A percentile compares a stretch with the other conserved stretches of the same genome.
These are phyloP conservation scores for Thielaviopsis ethacetica DNA, from an alignment of 2,329 filamentous ascomycete genomes.

Conservation along the genomic window DNA sequence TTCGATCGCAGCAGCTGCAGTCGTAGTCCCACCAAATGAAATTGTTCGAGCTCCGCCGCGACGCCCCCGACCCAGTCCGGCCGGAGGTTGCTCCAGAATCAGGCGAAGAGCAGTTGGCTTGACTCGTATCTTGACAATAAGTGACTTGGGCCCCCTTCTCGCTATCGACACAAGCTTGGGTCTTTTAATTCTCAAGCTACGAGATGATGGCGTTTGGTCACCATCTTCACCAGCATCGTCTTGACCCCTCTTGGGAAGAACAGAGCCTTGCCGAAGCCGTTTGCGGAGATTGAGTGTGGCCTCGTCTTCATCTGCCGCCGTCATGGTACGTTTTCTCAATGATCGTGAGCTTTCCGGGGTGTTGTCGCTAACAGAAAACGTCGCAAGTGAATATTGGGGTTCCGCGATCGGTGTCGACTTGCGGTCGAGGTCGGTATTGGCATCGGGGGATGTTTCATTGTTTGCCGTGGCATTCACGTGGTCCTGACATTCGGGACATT, in stretches of 20 bases:
- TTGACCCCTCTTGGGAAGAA: slow-evolving; percentile 15
- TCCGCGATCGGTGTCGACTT: not conserved
- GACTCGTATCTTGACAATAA: slow-evolving; percentile 43
- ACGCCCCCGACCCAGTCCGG: slow-evolving; percentile 2
- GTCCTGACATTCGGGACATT: slow-evolving; percentile 32
- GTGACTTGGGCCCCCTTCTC: slow-evolving; percentile 19
- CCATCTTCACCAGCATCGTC: slow-evolving; percentile 19
- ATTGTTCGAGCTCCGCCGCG: slow-evolving; percentile 3
- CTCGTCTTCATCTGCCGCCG: slow-evolving; percentile 10
- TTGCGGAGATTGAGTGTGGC: slow-evolving; percentile 5
- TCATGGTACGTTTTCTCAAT: slow-evolving; percentile 10
- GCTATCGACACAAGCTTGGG: slow-evolving; percentile 2
- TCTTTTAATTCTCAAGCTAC: slow-evolving; percentile 8
- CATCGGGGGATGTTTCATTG: not conserved
- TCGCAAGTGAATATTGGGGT: not conserved
- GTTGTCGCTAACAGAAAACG: not conserved
- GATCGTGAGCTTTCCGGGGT: slow-evolving; percentile 2
- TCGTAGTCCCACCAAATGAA: not conserved
- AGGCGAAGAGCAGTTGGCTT: slow-evolving; percentile 41
- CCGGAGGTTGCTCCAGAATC: slow-evolving; percentile 26
- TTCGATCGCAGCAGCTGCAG: slow-evolving; percentile 1
- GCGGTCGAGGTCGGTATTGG: not conserved
- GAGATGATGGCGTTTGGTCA: slow-evolving; percentile 8
- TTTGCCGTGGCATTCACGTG: slow-evolving; percentile 12
- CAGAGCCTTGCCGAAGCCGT: slow-evolving; percentile 8